A percentile compares a stretch with the other conserved stretches of the same genome.
phyloP scores from a whole-genome alignment of 2,329 filamentous ascomycete species.

The Camillea tinctor region DNA sequence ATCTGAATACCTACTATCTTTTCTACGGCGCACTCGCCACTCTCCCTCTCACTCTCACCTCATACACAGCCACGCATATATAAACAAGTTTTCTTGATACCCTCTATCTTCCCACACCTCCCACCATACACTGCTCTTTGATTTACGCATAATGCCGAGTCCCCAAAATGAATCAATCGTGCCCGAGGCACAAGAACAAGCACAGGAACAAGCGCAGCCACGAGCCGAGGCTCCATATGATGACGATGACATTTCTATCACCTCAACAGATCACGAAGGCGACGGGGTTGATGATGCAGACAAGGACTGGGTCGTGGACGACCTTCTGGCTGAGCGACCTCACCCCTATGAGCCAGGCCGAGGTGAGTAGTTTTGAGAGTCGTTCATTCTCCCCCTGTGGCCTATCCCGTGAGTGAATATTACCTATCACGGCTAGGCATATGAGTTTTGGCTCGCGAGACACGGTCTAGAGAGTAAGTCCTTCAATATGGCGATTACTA shows the following conservation, averaged over 20 bases:
- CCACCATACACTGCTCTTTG: no score
- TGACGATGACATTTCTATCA: slow-evolving; percentile 55
- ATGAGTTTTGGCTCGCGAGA: no score
- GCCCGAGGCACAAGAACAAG: slow-evolving; percentile 9
- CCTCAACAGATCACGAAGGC: slow-evolving; percentile 44
- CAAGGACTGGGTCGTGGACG: slow-evolving; percentile 53
- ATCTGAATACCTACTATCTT: neutral
- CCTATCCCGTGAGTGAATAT: no score
- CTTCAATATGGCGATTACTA: no score
- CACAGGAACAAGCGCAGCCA: no score
- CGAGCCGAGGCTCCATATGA: no score
- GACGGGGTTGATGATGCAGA: slow-evolving; percentile 34
- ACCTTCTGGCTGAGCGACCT: slow-evolving; percentile 48
- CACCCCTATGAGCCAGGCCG: slow-evolving; percentile 26
- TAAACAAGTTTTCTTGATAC: no score
- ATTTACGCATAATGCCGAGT: slow-evolving; percentile 11
- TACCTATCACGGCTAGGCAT: no score
- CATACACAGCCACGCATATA: neutral
- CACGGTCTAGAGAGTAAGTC: no score
- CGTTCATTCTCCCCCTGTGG: no score
- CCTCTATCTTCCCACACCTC: no score
- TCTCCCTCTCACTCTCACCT: neutral
- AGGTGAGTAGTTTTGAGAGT: no score
- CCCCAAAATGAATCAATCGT: slow-evolving; percentile 5
- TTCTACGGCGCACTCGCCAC: neutral